Evolutionary conservation across 2,329 filamentous ascomycete species (phyloP), one percentile per base, ranked within the genome.

Genomic region (Penicillium sp.): DNA sequence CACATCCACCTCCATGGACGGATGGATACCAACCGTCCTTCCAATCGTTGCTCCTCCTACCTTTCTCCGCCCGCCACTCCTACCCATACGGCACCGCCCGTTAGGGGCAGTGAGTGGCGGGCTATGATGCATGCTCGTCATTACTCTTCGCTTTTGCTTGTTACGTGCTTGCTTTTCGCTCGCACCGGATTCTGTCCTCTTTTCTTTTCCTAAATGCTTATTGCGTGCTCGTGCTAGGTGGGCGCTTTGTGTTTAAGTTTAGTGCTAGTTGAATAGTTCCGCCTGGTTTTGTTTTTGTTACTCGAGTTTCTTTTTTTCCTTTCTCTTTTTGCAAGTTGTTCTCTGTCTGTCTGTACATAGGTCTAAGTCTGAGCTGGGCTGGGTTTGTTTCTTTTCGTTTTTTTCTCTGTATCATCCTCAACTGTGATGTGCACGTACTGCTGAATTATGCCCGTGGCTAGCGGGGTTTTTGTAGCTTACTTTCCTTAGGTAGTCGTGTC

Each of bases 331-430:
- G 15, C 28, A 30, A 33, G 28, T 37, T 33, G 8, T 33, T 10
- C 7, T 33, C 30, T 26, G 28, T 28, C 33, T 62, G 40, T 60
- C 57, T 63, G 63, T 65, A 63, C 42, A 60, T 63, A 60, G 59
- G 56, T 58, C 30, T 58, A 17, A 47, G 44, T 19, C 12, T 62
- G 28, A 47, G 24, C 42, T 26, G 24, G 13, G 15, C 8, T 28
- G 44, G 40, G 19, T 44, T 13, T 22, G 9, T 44, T 44, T 44
- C 8, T 5, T 24, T n/a, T 40, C 6, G n/a, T n/a, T 44, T 24
- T 44, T 3, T 26, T 47, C 44, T 61, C 40, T 67, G 59, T 67
- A 61, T 63, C 58, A 65, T 63, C 33, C 60, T 62, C 33, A 45
- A 28, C 12, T 28, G 44, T 9, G 26, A 26, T 28, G 15, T 47